Conservation (phyloP, 768 basidiomycete genomes). For the Galerina marginata region DNA sequence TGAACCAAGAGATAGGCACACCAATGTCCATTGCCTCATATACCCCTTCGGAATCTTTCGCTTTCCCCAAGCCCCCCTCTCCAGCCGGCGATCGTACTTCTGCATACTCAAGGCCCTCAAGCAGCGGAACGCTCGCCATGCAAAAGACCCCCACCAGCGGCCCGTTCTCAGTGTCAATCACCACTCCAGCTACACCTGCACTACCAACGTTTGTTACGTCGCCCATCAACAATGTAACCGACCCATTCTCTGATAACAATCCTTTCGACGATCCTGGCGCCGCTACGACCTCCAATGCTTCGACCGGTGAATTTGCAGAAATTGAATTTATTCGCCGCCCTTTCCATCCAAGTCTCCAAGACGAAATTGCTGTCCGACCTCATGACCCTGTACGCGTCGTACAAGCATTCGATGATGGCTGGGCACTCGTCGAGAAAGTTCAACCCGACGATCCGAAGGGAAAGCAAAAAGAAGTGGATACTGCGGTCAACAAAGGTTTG, state of each 20-base stretch:
- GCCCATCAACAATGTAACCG: constrained; percentile 18
- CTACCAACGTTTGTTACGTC: constrained; percentile 39
- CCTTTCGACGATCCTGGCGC: constrained; percentile 31
- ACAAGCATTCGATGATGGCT: constrained; percentile 70
- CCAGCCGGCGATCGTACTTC: constrained; percentile 18
- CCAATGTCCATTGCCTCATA: constrained; percentile 72
- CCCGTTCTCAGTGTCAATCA: constrained; percentile 15
- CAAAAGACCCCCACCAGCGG: not conserved
- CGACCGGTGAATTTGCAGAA: constrained; percentile 35
- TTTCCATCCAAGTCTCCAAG: constrained; percentile 58
- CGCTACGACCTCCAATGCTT: constrained; percentile 10
- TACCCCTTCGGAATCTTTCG: constrained; percentile 68
- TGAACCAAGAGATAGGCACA: constrained; percentile 36
- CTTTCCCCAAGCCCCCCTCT: constrained; percentile 64
- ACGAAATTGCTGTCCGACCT: constrained; percentile 59
- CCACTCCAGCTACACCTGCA: constrained; percentile 14
- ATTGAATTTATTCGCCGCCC: constrained; percentile 59
- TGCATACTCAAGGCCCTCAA: constrained; percentile 25
- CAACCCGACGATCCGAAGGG: constrained; percentile 25
- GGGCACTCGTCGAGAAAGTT: constrained; percentile 65
- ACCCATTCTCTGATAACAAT: constrained; percentile 26
- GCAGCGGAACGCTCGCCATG: constrained; percentile 20
- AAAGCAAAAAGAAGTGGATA: constrained; percentile 26
- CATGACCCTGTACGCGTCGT: constrained; percentile 61
- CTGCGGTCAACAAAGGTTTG: constrained; percentile 43